Percentiles rank a stretch among this genome's conserved stretches.
These are phyloP conservation scores for Fusarium heterosporum DNA, from an alignment of 2,329 filamentous ascomycete genomes.

Conservation along the genomic window DNA sequence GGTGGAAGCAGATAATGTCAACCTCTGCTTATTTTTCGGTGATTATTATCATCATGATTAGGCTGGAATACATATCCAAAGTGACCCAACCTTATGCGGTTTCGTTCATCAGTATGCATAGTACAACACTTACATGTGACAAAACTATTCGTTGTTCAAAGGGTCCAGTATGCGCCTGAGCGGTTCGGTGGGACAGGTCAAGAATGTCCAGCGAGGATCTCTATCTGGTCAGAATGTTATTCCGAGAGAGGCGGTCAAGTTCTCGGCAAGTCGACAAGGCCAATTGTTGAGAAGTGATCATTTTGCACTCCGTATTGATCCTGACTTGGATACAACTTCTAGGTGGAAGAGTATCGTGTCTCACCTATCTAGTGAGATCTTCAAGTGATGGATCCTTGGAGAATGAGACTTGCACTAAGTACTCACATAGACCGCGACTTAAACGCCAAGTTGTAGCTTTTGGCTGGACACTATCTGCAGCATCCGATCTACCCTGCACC, in stretches of 20 bases:
- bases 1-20: neutral
- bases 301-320: too few relatives aligned
- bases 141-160: neutral
- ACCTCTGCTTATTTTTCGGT: neutral
- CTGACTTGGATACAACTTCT: too few relatives aligned
- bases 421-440: too few relatives aligned
- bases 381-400: too few relatives aligned
- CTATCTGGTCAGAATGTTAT: neutral
- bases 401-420: too few relatives aligned
- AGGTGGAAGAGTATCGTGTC: too few relatives aligned
- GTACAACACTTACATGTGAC: slow-evolving; percentile 7
- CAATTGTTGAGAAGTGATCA: too few relatives aligned
- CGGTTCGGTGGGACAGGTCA: neutral
- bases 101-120: neutral
- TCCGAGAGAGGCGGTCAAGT: too few relatives aligned
- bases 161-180: neutral
- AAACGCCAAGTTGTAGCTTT: neutral
- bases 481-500: slow-evolving; percentile 30
- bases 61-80: neutral
- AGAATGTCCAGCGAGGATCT: neutral
- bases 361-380: too few relatives aligned
- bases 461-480: slow-evolving; percentile 8
- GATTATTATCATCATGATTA: neutral
- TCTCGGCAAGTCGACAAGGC: too few relatives aligned
- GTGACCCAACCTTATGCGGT: neutral